Conservation (phyloP, 2,329 filamentous ascomycete species). For the Trichoderma aggressivum region DNA sequence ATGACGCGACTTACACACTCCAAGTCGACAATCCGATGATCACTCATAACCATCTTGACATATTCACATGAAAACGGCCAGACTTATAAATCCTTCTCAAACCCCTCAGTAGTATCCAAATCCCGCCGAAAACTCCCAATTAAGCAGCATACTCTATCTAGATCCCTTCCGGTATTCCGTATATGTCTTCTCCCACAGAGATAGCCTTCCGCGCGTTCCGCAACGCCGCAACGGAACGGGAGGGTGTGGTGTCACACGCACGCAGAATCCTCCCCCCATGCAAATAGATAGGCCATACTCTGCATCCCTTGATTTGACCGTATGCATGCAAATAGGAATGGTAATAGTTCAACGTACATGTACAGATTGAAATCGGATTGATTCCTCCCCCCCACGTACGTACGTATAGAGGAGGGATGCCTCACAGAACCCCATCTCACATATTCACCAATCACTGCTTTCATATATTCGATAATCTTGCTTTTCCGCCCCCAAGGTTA, state of each 20-base stretch:
- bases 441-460: not conserved
- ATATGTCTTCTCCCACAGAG: not conserved
- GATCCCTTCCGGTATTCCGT: not conserved
- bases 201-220: slow-evolving; percentile 6
- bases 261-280: not conserved
- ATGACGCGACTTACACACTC: not conserved
- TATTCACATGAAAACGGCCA: not conserved
- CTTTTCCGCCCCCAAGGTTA: not conserved
- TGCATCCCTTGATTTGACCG: not conserved
- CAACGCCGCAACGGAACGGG: not conserved
- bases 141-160: not conserved
- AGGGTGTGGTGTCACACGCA: not conserved
- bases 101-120: not conserved
- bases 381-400: not conserved
- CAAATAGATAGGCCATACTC: not conserved
- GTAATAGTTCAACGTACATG: not conserved
- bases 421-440: not conserved
- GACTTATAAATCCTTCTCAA: not conserved
- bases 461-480: not conserved
- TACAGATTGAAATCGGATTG: not conserved
- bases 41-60: not conserved
- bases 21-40: not conserved
- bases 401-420: not conserved
- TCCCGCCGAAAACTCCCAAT: not conserved
- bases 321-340: not conserved